Evolutionary conservation across 208 protist genomes (phyloP), one percentile per base, ranked within the genome.

Genomic region (Trypanosoma rangeli): DNA sequence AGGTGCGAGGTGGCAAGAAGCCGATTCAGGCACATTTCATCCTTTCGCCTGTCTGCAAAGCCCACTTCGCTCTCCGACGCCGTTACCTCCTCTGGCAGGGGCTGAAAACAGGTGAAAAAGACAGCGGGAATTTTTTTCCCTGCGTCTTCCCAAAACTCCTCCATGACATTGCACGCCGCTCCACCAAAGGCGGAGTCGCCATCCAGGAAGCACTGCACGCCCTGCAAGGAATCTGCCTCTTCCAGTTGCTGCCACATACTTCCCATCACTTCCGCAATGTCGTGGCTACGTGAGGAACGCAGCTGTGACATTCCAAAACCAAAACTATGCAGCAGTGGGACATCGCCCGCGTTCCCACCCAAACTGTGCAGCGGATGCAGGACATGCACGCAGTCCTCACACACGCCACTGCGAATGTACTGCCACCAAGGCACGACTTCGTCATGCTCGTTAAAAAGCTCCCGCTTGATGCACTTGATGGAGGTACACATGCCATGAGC

Each of bases 371-470:
- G 69, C 24, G 89, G 86, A 37, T 70, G 80, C 16, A 94, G 61
- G 0, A 79, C 76, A 44, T 79, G 80, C 28, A 93, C 55, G 44
- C 74, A 78, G 64, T 85, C 73, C 2, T 58, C 48, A 16, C 68
- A 59, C 4, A 95, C 75, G 12, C 90, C 90, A n/a, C 84, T 87
- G 13, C 76, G 75, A 60, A 95, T 89, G 76, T 93, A 95, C 57
- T 78, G 83, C 85, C 87, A 93, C 87, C 90, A 95, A 39, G 87
- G 85, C 16, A 89, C 77, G 8, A 79, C 69, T 26, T 48, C 61
- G 70, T 93, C 87, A 9, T 65, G 53, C 49, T 76, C 46, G 35
- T 67, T 63, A 55, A 95, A 93, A 10, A 94, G 67, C 39, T 55
- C 55, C 26, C 69, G 64, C 56, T 80, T 81, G 16, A 77, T 73